Conservation (phyloP, 2,329 filamentous ascomycete genomes). For the Lachnellula hyalina region DNA sequence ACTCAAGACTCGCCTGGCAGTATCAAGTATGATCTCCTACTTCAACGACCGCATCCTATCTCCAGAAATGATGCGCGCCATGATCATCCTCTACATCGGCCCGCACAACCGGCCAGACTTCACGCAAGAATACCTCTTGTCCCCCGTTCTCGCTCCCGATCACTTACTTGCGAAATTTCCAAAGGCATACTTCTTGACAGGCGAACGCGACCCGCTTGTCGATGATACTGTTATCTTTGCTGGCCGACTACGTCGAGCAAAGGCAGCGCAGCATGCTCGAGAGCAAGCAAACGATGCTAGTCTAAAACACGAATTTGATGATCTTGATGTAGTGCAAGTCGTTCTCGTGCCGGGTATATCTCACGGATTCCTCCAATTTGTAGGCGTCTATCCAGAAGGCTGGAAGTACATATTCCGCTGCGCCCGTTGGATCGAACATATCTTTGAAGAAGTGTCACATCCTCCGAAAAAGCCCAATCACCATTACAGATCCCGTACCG, state of each 20-base stretch:
- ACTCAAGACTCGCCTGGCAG: conserved; percentile 81
- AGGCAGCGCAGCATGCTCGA: conserved; percentile 48
- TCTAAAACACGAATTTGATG: conserved; percentile 56
- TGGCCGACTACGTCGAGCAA: conserved; percentile 77
- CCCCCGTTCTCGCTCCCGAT: conserved; percentile 84
- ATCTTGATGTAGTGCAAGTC: conserved; percentile 74
- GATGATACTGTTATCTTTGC: conserved; percentile 98
- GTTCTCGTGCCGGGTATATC: conserved; percentile 81
- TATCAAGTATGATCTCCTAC: conserved; percentile 96
- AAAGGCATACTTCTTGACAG: conserved; percentile 89
- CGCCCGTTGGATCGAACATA: conserved; percentile 73
- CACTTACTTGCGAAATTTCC: conserved; percentile 79
- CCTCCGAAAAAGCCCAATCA: background rate
- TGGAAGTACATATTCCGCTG: conserved; percentile 82
- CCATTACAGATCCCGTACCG: conserved; percentile 19
- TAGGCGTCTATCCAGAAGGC: conserved; percentile 78
- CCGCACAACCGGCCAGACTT: conserved; percentile 93
- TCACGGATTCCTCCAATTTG: conserved; percentile 93
- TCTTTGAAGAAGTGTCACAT: conserved; percentile 52
- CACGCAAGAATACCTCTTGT: conserved; percentile 82
- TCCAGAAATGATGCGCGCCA: conserved; percentile 97
- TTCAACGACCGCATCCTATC: conserved; percentile 93
- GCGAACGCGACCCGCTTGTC: conserved; percentile 89
- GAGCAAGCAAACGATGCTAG: conserved; percentile 50
- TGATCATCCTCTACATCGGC: conserved; percentile 97